Percentiles rank a stretch among this genome's conserved stretches.
Conservation (phyloP, 169 alveolate genomes). For the Sarcocystis neurona region DNA sequence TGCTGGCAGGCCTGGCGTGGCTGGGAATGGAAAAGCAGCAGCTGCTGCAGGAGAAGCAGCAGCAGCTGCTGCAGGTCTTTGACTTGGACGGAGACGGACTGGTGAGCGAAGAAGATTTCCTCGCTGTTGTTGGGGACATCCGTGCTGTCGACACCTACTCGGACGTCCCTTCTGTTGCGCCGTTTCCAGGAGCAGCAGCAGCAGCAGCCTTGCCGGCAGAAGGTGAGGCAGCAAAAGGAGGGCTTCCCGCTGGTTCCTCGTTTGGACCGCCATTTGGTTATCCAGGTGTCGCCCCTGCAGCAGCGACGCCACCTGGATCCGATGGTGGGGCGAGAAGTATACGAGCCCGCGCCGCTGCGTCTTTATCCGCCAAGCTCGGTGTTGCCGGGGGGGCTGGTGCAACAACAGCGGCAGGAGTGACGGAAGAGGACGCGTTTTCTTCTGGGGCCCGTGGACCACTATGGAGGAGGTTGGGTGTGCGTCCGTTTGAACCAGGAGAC, state of each 20-base stretch:
- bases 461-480: not conserved
- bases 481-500: not conserved
- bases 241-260: not conserved
- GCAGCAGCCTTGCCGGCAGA: not conserved
- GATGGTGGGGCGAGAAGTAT: not conserved
- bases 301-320: not conserved
- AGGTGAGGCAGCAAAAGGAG: not conserved
- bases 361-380: no score
- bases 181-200: not conserved
- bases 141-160: no score
- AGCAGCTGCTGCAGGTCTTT: not conserved
- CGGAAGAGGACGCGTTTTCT: not conserved
- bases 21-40: constrained; percentile 50
- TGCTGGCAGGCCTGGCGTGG: constrained; percentile 52
- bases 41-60: not conserved
- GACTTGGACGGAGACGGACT: constrained; percentile 51
- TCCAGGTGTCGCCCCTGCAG: not conserved
- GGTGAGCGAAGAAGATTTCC: constrained; percentile 43
- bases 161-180: constrained; percentile 4
- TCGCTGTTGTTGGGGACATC: constrained; percentile 42
- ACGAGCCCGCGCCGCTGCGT: no score
- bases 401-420: not conserved
- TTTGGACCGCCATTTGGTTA: not conserved
- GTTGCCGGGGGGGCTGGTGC: no score
- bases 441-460: not conserved